These are phyloP conservation scores for Erythrophleum ivorense DNA, from an alignment of 331 rosid genomes.

Conservation along the genomic window DNA sequence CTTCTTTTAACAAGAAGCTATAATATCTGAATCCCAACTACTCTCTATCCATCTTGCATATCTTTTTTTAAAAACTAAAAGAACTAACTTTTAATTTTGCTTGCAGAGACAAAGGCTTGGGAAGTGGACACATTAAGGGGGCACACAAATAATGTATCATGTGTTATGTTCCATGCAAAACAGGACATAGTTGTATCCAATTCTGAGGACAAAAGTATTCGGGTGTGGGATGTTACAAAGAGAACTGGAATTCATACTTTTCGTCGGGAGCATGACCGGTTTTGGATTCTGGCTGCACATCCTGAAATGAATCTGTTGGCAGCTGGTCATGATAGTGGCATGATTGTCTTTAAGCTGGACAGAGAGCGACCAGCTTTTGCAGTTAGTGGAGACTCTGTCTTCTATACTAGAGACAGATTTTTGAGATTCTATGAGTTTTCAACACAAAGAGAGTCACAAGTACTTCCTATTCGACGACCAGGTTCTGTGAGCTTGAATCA, in stretches of 20 bases:
- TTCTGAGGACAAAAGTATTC: conserved; percentile 97
- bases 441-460: conserved; percentile 82
- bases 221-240: conserved; percentile 97
- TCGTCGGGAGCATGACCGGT: conserved; percentile 96
- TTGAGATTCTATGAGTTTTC: conserved; percentile 84
- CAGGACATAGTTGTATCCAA: conserved; percentile 96
- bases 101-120: conserved; percentile 98
- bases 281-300: conserved; percentile 97
- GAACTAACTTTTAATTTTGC: conserved; percentile 45
- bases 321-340: conserved; percentile 99
- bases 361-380: conserved; percentile 96
- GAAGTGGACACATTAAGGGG: conserved; percentile 99
- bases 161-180: conserved; percentile 93
- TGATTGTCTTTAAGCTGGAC: conserved; percentile 96
- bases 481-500: conserved; percentile 84
- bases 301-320: conserved; percentile 98
- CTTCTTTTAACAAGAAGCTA: neutral
- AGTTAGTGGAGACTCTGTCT: conserved; percentile 81
- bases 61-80: neutral
- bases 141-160: conserved; percentile 97
- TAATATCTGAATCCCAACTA: neutral
- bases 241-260: conserved; percentile 96
- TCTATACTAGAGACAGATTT: conserved; percentile 83
- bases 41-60: neutral
- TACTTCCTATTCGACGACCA: conserved; percentile 86